Conservation (phyloP, 768 basidiomycete genomes). For the Tephrocybe rancida region DNA sequence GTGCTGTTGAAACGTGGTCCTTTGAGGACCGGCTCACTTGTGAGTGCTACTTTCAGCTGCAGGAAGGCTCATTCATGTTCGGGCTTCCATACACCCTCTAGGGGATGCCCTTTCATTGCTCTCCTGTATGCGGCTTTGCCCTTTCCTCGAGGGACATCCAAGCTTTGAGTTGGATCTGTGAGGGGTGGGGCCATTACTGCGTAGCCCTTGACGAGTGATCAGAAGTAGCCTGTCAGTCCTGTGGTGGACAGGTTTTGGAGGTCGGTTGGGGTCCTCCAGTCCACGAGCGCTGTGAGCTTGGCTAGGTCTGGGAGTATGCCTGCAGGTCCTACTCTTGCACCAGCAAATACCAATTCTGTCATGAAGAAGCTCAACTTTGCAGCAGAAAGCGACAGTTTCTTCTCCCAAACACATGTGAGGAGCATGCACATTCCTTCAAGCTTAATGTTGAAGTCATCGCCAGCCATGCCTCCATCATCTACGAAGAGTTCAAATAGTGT, state of each 20-base stretch:
- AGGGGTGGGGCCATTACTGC: slow-evolving; percentile 31
- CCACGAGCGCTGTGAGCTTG: slow-evolving; percentile 38
- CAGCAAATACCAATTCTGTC: slow-evolving; percentile 36
- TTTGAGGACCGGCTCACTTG: slow-evolving; percentile 31
- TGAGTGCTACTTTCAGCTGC: slow-evolving; percentile 29
- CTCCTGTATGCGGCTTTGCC: slow-evolving; percentile 3
- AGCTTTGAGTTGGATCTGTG: slow-evolving; percentile 24
- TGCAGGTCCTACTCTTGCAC: slow-evolving; percentile 27
- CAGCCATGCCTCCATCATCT: slow-evolving; percentile 36
- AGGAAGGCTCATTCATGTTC: slow-evolving; percentile 25
- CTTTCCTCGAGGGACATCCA: slow-evolving; percentile 17
- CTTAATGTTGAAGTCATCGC: slow-evolving; percentile 28
- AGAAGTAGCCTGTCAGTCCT: slow-evolving; percentile 33
- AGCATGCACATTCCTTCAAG: slow-evolving; percentile 2
- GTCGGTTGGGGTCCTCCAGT: slow-evolving; percentile 31
- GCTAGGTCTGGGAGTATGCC: slow-evolving; percentile 36
- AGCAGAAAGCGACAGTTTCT: slow-evolving; percentile 20
- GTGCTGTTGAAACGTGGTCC: slow-evolving; percentile 32
- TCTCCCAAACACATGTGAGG: slow-evolving; percentile 14
- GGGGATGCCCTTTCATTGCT: slow-evolving; percentile 16
- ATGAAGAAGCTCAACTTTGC: slow-evolving; percentile 21
- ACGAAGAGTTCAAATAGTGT: slow-evolving; percentile 36
- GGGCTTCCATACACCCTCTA: slow-evolving; percentile 11
- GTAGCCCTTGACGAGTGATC: slow-evolving; percentile 34
- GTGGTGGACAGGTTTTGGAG: slow-evolving; percentile 26